Evolutionary conservation across 768 basidiomycete species (phyloP), one percentile per base, ranked within the genome.

Genomic region (Postia placenta): DNA sequence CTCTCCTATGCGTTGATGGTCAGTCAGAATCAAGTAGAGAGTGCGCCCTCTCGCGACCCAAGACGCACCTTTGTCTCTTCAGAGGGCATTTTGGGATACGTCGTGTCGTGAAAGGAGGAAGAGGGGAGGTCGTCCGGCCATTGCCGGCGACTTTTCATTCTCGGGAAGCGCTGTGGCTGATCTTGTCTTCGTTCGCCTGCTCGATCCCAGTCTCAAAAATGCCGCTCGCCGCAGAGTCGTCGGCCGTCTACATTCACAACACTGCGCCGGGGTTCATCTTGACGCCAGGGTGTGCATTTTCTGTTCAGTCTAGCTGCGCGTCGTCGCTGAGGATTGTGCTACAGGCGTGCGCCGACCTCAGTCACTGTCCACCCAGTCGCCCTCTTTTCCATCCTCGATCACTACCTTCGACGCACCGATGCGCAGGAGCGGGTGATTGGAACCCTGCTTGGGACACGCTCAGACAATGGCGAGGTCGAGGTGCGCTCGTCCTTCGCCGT

Each of bases 361-460:
- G 79, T 96, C 49, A 89, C 85, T 42, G 79, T 97, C 52, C 91
- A 94, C 64, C 93, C 95, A 11, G 86, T 91, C 45, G 92, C 91
- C 3, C 81, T 98, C 42, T 91, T 96, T 66, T 85, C 92, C 46
- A 90, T 97, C 73, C 83, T 98, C 56, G 94, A 96, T 69, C 94
- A 97, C 74, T 94, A 93, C 69, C 83, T 97, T 45, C 87, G 95
- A 15, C 81, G 92, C 52, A 84, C 80, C 35, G 83, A 87, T 56
- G 67, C 73, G 23, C 87, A 93, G 59, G 83, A 85, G 51, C 83
- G 94, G 50, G 95, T 97, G 15, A 95, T 98, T 64, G 95, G 95
- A 19, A 96, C 95, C 0, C 81, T 97, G 24, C 84, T 98, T 20
- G 95, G 95, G 15, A 79, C 78, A 45, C 81, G 95, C 54, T 80